Evolutionary conservation across 257 asterid genomes (phyloP).

Genomic region (Gentiana dahurica): DNA sequence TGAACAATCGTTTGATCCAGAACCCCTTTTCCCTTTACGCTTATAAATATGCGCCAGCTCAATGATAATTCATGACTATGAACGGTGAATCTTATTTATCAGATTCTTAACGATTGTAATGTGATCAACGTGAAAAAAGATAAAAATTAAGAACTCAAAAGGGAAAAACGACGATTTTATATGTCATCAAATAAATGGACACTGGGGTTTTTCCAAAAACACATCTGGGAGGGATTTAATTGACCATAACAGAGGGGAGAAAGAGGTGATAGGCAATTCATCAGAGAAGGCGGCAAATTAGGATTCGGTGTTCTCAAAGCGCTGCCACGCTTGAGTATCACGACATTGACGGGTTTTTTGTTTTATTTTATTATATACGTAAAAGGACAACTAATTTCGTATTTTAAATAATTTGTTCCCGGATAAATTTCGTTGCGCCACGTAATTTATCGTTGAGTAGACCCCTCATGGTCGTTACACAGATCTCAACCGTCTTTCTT

Average conservation of each 20-base stretch:
- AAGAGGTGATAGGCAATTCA: not conserved
- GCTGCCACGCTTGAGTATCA: too few relatives aligned
- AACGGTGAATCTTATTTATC: not conserved
- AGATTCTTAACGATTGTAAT: not conserved
- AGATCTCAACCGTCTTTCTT: too few relatives aligned
- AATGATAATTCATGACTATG: not conserved
- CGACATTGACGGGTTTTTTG: too few relatives aligned
- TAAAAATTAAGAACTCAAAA: not conserved
- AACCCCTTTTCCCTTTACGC: constrained; percentile 6
- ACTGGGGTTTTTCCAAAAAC: not conserved
- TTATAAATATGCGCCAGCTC: not conserved
- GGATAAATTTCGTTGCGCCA: too few relatives aligned
- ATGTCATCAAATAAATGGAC: not conserved
- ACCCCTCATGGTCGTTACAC: too few relatives aligned
- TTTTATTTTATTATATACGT: too few relatives aligned
- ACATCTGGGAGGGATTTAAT: constrained; percentile 1
- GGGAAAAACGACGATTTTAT: not conserved
- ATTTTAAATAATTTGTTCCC: too few relatives aligned
- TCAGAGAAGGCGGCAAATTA: not conserved
- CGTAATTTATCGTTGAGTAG: too few relatives aligned
- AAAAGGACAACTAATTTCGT: too few relatives aligned
- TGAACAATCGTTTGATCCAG: not conserved
- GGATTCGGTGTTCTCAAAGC: not conserved
- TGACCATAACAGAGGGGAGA: not conserved
- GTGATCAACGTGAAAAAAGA: not conserved